A percentile compares a stretch with the other conserved stretches of the same genome.
Conservation (phyloP, 257 asterid species). For the Penstemon newberryi region DNA sequence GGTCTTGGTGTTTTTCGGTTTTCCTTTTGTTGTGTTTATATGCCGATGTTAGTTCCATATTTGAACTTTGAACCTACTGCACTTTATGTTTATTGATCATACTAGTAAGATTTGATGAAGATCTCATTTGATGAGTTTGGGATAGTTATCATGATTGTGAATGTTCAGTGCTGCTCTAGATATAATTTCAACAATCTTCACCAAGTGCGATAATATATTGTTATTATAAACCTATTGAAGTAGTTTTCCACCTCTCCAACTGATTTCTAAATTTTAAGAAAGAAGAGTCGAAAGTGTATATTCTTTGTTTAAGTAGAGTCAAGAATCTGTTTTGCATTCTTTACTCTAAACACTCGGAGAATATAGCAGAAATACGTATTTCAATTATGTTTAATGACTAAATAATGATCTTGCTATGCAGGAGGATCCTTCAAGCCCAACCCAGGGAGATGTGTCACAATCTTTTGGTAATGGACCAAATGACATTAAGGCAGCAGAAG, state of each 20-base stretch:
- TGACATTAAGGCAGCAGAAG: constrained; percentile 53
- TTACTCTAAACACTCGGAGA: neutral
- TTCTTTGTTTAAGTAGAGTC: neutral
- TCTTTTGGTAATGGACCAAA: constrained; percentile 36
- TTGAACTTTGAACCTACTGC: neutral
- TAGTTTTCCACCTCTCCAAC: neutral
- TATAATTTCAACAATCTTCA: neutral
- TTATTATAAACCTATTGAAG: neutral
- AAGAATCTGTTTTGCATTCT: constrained; percentile 2
- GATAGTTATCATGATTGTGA: neutral
- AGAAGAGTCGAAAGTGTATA: neutral
- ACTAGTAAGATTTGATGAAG: neutral
- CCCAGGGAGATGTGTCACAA: constrained; percentile 29
- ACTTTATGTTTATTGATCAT: neutral
- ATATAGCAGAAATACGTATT: neutral
- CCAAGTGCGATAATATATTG: neutral
- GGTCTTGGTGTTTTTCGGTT: neutral
- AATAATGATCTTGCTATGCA: constrained; percentile 32
- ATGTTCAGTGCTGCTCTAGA: neutral
- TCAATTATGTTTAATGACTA: constrained; percentile 18
- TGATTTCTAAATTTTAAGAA: too few species aligned
- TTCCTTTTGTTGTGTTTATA: too few species aligned
- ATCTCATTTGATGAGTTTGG: neutral
- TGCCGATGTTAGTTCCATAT: neutral
- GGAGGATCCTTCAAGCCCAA: constrained; percentile 36